phyloP scores from a whole-genome alignment of 116 monocot species.

The Zostera marina region DNA sequence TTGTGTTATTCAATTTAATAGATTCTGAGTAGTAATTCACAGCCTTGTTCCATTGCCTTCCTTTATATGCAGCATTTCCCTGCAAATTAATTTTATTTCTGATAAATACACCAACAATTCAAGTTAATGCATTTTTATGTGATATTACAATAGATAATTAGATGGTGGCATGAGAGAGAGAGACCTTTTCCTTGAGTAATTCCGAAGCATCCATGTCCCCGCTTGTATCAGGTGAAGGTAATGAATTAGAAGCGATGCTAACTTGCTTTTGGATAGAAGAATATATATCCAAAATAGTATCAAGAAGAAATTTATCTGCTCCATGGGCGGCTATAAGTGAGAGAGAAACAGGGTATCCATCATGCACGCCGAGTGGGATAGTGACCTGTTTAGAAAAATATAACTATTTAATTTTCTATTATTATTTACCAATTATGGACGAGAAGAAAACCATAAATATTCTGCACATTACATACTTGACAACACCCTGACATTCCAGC shows the following conservation, averaged over 20 bases:
- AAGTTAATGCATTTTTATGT: too few species aligned
- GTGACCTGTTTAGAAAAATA: constrained; percentile 29
- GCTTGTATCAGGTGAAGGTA: constrained; percentile 32
- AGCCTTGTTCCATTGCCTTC: constrained; percentile 87
- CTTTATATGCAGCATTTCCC: constrained; percentile 93
- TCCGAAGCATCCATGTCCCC: constrained; percentile 69
- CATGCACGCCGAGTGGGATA: constrained; percentile 72
- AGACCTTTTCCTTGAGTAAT: constrained; percentile 88
- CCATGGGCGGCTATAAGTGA: constrained; percentile 87
- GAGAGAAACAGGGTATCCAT: constrained; percentile 51
- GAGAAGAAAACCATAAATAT: neutral
- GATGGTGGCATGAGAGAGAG: neutral
- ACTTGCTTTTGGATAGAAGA: constrained; percentile 67
- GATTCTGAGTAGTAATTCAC: constrained; percentile 75
- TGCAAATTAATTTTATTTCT: constrained; percentile 5
- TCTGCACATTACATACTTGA: constrained; percentile 35
- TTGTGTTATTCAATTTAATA: constrained; percentile 62
- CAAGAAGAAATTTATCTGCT: constrained; percentile 84
- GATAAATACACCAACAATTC: too few species aligned
- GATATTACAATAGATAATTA: neutral
- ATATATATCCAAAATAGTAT: constrained; percentile 70
- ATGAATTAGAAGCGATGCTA: constrained; percentile 41
- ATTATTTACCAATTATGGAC: neutral
- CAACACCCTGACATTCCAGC: constrained; percentile 88
- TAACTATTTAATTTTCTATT: neutral